phyloP scores from a whole-genome alignment of 768 basidiomycete genomes.

The Rhodotorula paludigena region DNA sequence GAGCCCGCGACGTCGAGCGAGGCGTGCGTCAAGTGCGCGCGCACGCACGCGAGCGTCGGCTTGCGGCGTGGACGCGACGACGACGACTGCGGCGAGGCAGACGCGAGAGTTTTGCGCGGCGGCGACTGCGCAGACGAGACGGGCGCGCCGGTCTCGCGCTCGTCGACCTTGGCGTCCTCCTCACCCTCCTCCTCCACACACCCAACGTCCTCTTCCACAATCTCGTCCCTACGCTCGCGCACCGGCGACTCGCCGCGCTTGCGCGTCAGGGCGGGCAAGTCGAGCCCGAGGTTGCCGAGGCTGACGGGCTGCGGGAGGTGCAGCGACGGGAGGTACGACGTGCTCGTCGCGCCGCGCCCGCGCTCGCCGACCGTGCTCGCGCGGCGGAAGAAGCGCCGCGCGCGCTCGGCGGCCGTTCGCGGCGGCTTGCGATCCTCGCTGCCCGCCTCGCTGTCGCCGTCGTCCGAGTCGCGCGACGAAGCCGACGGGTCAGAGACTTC shows the following conservation, averaged over 20 bases:
- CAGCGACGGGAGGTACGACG: constrained; percentile 19
- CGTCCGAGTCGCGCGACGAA: constrained; percentile 37
- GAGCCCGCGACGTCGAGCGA: constrained; percentile 60
- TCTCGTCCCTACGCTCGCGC: not conserved
- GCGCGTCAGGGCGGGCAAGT: not conserved
- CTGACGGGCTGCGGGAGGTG: constrained; percentile 38
- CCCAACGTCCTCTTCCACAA: not conserved
- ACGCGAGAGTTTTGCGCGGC: no score
- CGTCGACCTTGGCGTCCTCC: not conserved
- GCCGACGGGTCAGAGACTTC: constrained; percentile 35
- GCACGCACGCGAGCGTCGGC: constrained; percentile 58
- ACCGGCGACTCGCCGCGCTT: not conserved
- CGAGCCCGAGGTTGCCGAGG: constrained; percentile 13
- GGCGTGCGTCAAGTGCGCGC: constrained; percentile 60
- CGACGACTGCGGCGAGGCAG: no score
- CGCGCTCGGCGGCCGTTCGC: not conserved
- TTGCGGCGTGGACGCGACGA: constrained; percentile 45
- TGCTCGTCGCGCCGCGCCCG: constrained; percentile 3
- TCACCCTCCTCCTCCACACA: not conserved
- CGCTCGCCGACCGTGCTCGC: not conserved
- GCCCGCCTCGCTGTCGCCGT: not conserved
- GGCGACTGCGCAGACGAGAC: no score
- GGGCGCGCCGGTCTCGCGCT: not conserved
- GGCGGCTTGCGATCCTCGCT: not conserved
- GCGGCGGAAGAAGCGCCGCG: no score